These are phyloP conservation scores for Dendrobium catenatum DNA, from an alignment of 106 monocot species.

Conservation along the genomic window DNA sequence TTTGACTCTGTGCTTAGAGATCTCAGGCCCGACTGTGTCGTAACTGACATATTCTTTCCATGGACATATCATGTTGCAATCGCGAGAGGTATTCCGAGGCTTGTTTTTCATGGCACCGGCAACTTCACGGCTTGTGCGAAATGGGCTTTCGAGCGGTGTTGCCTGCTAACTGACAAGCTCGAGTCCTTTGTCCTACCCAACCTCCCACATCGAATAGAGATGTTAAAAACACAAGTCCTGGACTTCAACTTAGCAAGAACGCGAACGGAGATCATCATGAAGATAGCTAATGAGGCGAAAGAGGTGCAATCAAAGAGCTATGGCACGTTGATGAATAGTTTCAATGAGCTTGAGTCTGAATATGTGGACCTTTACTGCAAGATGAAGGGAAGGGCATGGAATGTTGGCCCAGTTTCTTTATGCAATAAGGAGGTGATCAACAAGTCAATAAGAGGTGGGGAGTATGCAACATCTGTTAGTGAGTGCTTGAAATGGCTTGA, in stretches of 20 bases:
- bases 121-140: too few species aligned
- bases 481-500: constrained; percentile 28
- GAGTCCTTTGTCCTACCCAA: too few species aligned
- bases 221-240: too few species aligned
- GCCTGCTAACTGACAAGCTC: too few species aligned
- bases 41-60: constrained; percentile 25
- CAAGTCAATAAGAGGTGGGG: not conserved
- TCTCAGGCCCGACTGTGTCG: constrained; percentile 23
- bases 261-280: too few species aligned
- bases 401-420: constrained; percentile 13
- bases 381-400: not conserved
- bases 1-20: not conserved
- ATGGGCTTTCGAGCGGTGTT: too few species aligned
- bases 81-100: too few species aligned
- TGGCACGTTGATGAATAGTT: constrained; percentile 16
- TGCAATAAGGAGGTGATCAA: not conserved
- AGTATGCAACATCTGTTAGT: not conserved
- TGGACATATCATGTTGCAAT: constrained; percentile 3
- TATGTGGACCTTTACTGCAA: constrained; percentile 7
- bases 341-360: constrained; percentile 18
- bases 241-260: too few species aligned
- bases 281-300: not conserved
- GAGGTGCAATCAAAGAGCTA: constrained; percentile 5
- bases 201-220: too few species aligned
- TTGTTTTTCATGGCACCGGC: too few species aligned